These are phyloP conservation scores for Rutstroemia sp. DNA, from an alignment of 2,329 filamentous ascomycete genomes.

Conservation along the genomic window DNA sequence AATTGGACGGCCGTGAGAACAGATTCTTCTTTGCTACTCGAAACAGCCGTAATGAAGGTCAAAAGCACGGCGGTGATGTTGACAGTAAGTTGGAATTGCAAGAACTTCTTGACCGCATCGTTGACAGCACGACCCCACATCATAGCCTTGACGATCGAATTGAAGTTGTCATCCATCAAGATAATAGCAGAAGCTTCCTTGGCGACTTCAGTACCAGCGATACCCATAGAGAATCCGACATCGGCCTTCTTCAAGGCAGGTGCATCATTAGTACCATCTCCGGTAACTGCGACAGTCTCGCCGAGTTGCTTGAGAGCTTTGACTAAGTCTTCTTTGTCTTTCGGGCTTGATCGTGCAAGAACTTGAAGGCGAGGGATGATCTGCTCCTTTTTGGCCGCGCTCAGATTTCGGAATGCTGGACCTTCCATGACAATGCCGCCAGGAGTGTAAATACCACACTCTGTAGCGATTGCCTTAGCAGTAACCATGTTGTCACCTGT, in stretches of 20 bases:
- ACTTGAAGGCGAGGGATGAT: conserved; percentile 58
- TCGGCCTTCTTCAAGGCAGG: conserved; percentile 59
- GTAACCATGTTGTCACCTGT: conserved; percentile 68
- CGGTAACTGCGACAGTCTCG: conserved; percentile 59
- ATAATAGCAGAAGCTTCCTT: conserved; percentile 56
- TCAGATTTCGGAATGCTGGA: conserved; percentile 56
- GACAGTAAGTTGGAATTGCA: conserved; percentile 59
- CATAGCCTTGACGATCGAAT: conserved; percentile 54
- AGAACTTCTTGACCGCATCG: conserved; percentile 46
- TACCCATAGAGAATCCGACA: conserved; percentile 62
- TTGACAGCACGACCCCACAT: conserved; percentile 55
- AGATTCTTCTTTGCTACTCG: conserved; percentile 52
- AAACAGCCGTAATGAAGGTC: conserved; percentile 71
- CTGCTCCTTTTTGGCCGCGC: conserved; percentile 49
- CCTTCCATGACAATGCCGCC: conserved; percentile 62
- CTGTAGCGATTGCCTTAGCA: conserved; percentile 63
- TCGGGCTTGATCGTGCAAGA: conserved; percentile 60
- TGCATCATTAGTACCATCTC: conserved; percentile 60
- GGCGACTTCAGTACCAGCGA: conserved; percentile 56
- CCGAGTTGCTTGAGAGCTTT: conserved; percentile 56
- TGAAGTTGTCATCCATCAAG: conserved; percentile 55
- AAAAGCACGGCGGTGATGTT: conserved; percentile 76
- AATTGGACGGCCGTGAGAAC: conserved; percentile 74
- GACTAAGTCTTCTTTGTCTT: conserved; percentile 61
- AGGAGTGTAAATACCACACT: conserved; percentile 54